Percentiles rank a stretch among this genome's conserved stretches.
phyloP scores from a whole-genome alignment of 2,329 filamentous ascomycete genomes.

The Aspergillus tamarii region DNA sequence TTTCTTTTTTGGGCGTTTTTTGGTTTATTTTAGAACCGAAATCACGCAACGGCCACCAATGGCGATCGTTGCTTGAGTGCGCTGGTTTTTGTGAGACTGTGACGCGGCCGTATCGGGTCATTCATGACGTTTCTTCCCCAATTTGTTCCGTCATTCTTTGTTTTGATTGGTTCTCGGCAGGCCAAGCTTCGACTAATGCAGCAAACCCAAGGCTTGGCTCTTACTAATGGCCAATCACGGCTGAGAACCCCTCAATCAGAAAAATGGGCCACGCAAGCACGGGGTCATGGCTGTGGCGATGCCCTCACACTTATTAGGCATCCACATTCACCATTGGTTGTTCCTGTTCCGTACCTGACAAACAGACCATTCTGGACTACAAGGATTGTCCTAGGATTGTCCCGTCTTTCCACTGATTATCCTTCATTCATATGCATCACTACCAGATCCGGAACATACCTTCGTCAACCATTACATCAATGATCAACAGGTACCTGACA shows the following conservation, averaged over 20 bases:
- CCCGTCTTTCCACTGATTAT: not conserved
- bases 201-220: conserved; percentile 19
- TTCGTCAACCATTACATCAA: not conserved
- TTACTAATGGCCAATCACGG: conserved; percentile 9
- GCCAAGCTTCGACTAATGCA: conserved; percentile 29
- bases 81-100: conserved; percentile 4
- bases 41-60: conserved; percentile 19
- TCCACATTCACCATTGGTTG: conserved; percentile 10
- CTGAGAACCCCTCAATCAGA: not conserved
- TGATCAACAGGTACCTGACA: not conserved
- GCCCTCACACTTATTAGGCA: conserved; percentile 9
- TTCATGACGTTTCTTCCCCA: conserved; percentile 8
- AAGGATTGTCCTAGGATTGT: not conserved
- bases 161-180: conserved; percentile 6
- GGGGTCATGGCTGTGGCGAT: conserved; percentile 7
- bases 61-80: not conserved
- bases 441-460: not conserved
- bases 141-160: not conserved
- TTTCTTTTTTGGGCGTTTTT: not conserved
- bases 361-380: not conserved
- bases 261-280: conserved; percentile 24
- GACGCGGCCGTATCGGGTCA: conserved; percentile 22
- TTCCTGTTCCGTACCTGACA: conserved; percentile 1
- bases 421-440: not conserved
- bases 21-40: conserved; percentile 10